Base-by-base conservation (phyloP, 176 grass and related monocot genomes). In the Poa pratensis region DNA sequence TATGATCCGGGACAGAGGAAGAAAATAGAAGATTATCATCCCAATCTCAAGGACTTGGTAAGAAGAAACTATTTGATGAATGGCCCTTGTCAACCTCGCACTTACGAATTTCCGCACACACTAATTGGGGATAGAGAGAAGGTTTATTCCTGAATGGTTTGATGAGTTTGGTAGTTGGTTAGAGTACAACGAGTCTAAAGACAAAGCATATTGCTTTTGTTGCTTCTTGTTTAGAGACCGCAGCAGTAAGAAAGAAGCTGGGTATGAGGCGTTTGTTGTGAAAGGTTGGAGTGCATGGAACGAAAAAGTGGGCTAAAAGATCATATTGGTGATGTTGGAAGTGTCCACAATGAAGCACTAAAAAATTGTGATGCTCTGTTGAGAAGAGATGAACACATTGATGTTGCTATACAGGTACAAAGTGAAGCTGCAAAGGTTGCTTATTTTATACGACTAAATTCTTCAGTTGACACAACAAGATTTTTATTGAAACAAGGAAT, bases 1-100 rank as follows among this genome's bases (percentile, higher is more conserved):
- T 32, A 32, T 32, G 32, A 32, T 32, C 32, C 39, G 27, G 77
- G 77, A 40, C n/a, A 26, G 48, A 79, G 35, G 0, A 78, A 78
- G 45, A 22, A 62, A 23, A 78, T 35, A 35, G 34, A 35, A 35
- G 2, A 35, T 35, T 79, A 9, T 3, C 27, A 76, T 54, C 49
- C 50, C 6, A 55, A 76, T 53, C 7, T 20, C 6, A 76, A 18
- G 10, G 51, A 9, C 12, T 39, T 1, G 17, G 15, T 79, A 12
- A 48, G 40, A 64, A 79, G 12, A 78, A 78, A 7, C 13, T 79
- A 79, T n/a, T 79, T 62, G 19, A 26, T 27, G 6, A 79, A 79
- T 79, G n/a, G 76, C 0, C 37, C 16, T 79, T 64, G 23, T 5
- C 37, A 78, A 26, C 55, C 53, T 61, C 11, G 7, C 6, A 78